Evolutionary conservation across 73 alveolate species (phyloP).

Genomic region (Paramecium biaurelia): DNA sequence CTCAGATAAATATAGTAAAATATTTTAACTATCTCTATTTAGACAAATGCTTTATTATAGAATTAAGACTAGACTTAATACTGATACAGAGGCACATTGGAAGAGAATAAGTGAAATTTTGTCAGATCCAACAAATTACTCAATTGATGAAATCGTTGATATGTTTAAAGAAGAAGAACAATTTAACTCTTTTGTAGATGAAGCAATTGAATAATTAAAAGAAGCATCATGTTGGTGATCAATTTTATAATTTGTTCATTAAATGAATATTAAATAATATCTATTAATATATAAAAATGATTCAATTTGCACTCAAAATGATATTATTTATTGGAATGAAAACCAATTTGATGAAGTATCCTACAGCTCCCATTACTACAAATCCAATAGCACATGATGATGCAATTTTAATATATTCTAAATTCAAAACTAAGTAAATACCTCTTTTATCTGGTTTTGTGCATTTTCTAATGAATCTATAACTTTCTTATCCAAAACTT

Average conservation of each 20-base stretch:
- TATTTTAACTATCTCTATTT: not conserved
- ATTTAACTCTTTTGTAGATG: not conserved
- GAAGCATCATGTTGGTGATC: conserved; percentile 14
- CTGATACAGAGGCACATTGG: not conserved
- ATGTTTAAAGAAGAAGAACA: conserved; percentile 10
- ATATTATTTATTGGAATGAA: conserved; percentile 90
- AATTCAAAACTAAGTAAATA: conserved; percentile 26
- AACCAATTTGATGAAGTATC: conserved; percentile 83
- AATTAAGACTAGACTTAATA: not conserved
- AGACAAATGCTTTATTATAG: not conserved
- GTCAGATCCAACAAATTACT: not conserved
- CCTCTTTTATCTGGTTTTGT: conserved; percentile 88
- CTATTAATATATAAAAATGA: not conserved
- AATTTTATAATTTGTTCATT: not conserved
- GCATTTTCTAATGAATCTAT: conserved; percentile 79
- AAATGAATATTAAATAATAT: not conserved
- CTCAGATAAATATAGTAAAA: not conserved
- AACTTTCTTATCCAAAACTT: conserved; percentile 74
- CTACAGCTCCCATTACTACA: conserved; percentile 86
- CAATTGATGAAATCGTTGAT: conserved; percentile 24
- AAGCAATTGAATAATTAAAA: not conserved
- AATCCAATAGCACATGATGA: conserved; percentile 86
- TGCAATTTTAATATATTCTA: conserved; percentile 82
- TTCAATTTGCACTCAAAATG: conserved; percentile 65
- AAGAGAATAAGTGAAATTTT: not conserved